phyloP scores from a whole-genome alignment of 2,329 filamentous ascomycete species.

The Xylariomycetidae sp. region DNA sequence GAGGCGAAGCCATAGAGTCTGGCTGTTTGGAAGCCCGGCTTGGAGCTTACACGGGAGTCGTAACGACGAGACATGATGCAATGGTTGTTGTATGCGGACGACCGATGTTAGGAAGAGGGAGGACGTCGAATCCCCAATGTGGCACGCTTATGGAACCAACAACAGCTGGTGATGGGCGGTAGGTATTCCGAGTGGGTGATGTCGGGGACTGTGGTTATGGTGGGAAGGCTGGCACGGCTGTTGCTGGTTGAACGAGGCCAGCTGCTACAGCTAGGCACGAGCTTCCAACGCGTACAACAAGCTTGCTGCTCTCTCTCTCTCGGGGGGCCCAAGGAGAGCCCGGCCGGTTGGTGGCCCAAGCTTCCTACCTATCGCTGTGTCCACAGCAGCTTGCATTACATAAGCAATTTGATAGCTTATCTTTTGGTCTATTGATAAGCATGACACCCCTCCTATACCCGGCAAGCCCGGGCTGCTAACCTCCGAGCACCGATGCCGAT shows the following conservation, averaged over 20 bases:
- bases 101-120: conserved; percentile 8
- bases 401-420: too few species aligned
- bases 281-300: conserved; percentile 25
- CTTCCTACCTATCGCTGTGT: conserved; percentile 1
- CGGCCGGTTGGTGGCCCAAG: conserved; percentile 9
- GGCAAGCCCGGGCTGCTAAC: too few species aligned
- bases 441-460: too few species aligned
- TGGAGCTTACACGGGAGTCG: conserved; percentile 77
- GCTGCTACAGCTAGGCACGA: conserved; percentile 25
- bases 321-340: background rate
- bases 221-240: conserved; percentile 19
- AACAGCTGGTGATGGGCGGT: conserved; percentile 1
- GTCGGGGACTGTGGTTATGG: too few species aligned
- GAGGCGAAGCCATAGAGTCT: too few species aligned
- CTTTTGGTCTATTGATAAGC: too few species aligned
- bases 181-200: conserved; percentile 8
- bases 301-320: background rate
- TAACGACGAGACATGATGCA: conserved; percentile 93
- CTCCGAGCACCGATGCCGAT: too few species aligned
- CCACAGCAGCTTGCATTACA: too few species aligned
- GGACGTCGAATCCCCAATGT: conserved; percentile 3
- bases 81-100: too few species aligned
- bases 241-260: conserved; percentile 10
- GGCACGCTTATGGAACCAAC: too few species aligned
- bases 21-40: conserved; percentile 9